Evolutionary conservation across 257 asterid species (phyloP), one percentile per base, ranked within the genome.

Genomic region (Asclepias syriaca): DNA sequence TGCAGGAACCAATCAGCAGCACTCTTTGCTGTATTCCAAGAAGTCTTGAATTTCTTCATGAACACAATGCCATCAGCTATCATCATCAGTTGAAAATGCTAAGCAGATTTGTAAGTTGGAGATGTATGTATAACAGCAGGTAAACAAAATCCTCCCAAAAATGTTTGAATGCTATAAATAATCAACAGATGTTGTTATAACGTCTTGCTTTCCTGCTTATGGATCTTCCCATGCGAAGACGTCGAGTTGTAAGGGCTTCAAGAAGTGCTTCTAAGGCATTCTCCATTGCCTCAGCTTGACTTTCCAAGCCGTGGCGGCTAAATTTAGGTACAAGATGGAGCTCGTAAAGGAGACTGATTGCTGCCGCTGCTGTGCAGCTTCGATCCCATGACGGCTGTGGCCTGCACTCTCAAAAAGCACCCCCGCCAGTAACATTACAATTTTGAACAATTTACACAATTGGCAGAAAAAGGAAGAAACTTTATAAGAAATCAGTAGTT

Each of bases 321-420:
- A 88, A 84, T 63, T 84, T 89, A 18, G 87, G 86, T 72, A 88
- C 71, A 63, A 71, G 92, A 0, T 87, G 90, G 64, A 95, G 96
- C 81, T 95, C 99, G 10, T 76, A 63, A 16, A 95, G 94, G 69
- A 95, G 95, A 48, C 97, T 86, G 14, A 85, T 80, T 32, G 98
- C 98, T 61, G 97, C 98, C n/a, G 93, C 97, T 56, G 98, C 96
- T 56, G 96, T 94, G 74, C 98, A 94, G 0, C 97, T 94, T n/a
- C 96, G 92, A 71, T 94, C 98, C 97, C 97, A 89, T 9, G 97
- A 91, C 29, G 98, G 98, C 71, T 94, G 97, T 12, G 97, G 98
- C 77, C 97, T 92, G 83, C 77, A 19, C 43, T 40, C 81, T 72
- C 37, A 11, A 61, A 70, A 79, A 37, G 74, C 74, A 9, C 15